Percentiles rank a stretch among this genome's conserved stretches.
Evolutionary conservation across 129 eudicot genomes (phyloP).

Genomic region (Rutidosis leptorrhynchoides): DNA sequence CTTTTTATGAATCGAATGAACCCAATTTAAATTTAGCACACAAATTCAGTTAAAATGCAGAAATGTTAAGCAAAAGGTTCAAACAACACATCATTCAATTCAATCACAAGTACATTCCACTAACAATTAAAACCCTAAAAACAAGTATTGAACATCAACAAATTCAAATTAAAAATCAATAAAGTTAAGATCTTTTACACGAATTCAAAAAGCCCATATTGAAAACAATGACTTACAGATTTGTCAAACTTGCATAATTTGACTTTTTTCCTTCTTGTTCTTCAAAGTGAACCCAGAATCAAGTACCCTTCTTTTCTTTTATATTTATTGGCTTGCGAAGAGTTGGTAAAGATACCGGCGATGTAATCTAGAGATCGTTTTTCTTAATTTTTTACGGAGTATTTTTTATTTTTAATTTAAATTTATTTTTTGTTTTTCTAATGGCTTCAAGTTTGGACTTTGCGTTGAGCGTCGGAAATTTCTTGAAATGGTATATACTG

Average conservation of each 20-base stretch:
- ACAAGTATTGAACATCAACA: background rate
- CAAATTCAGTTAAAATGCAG: slow-evolving; percentile 11
- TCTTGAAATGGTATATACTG: slow-evolving; percentile 21
- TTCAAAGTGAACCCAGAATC: slow-evolving; percentile 15
- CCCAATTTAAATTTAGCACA: slow-evolving; percentile 12
- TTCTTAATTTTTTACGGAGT: too few species aligned
- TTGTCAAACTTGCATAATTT: slow-evolving; percentile 30
- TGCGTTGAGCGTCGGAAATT: slow-evolving; percentile 29
- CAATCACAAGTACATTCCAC: background rate
- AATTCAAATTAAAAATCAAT: background rate
- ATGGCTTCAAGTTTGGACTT: slow-evolving; percentile 21
- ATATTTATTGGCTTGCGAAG: slow-evolving; percentile 2
- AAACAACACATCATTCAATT: slow-evolving; percentile 10
- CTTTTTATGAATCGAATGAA: background rate
- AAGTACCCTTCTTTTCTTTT: slow-evolving; percentile 5
- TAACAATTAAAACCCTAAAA: slow-evolving; percentile 7
- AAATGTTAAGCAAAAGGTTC: slow-evolving; percentile 2
- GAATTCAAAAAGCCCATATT: slow-evolving; percentile 12
- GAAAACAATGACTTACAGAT: slow-evolving; percentile 23
- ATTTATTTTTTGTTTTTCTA: slow-evolving; percentile 5
- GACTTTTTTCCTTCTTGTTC: slow-evolving; percentile 17
- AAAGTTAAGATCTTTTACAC: background rate
- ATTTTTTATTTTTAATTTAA: background rate
- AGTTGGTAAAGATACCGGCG: slow-evolving; percentile 38
- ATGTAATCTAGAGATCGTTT: slow-evolving; percentile 38